Percentiles rank a stretch among this genome's conserved stretches.
Evolutionary conservation across 2,329 filamentous ascomycete species (phyloP).

Genomic region (Teratosphaeria epicoccoides): DNA sequence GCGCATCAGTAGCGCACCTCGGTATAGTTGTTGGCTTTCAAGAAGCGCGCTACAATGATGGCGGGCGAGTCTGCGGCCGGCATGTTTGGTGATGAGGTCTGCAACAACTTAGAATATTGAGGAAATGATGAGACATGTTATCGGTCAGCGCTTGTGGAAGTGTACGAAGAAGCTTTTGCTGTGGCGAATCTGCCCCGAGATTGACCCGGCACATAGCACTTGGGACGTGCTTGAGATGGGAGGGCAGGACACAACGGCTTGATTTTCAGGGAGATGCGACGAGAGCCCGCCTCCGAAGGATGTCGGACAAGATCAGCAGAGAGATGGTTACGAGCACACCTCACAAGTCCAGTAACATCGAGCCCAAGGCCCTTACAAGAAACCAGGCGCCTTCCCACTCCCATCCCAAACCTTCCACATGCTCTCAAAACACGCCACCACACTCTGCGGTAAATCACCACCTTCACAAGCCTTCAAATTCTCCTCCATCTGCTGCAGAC

Average conservation of each 20-base stretch:
- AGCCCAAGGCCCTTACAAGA: background rate
- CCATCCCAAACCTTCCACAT: constrained; percentile 12
- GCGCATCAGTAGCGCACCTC: constrained; percentile 17
- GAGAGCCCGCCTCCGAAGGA: too few relatives aligned
- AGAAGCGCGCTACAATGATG: constrained; percentile 28
- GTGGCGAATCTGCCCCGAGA: background rate
- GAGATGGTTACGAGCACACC: too few relatives aligned
- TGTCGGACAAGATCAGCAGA: too few relatives aligned
- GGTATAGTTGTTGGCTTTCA: constrained; percentile 27
- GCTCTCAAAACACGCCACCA: constrained; percentile 15
- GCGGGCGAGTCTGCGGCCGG: constrained; percentile 25
- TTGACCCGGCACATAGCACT: background rate
- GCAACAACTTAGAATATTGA: background rate
- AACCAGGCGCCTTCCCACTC: constrained; percentile 9
- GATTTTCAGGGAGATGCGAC: too few relatives aligned
- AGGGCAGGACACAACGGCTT: too few relatives aligned
- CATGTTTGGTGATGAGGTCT: constrained; percentile 11
- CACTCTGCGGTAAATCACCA: constrained; percentile 15
- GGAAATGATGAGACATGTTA: too few relatives aligned
- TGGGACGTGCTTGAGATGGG: too few relatives aligned
- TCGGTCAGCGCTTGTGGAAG: too few relatives aligned
- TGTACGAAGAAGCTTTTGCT: too few relatives aligned
- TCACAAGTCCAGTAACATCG: too few relatives aligned
- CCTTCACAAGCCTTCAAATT: constrained; percentile 20
- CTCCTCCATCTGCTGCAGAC: constrained; percentile 21